Evolutionary conservation across 2,329 filamentous ascomycete species (phyloP), one percentile per base, ranked within the genome.

Genomic region (Trichoderma brevicompactum): DNA sequence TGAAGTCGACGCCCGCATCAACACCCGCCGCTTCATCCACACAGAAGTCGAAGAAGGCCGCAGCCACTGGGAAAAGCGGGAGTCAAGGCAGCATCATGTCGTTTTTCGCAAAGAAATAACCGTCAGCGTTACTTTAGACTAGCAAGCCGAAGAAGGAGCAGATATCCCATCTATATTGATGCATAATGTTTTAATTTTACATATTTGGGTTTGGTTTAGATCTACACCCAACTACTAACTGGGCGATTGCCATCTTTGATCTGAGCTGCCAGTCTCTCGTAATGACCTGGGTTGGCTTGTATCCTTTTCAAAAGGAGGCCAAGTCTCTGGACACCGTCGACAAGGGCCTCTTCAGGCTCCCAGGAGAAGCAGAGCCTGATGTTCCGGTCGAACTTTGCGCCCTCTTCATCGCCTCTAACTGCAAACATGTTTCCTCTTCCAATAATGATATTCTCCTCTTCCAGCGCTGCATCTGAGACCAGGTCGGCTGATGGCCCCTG

Each of bases 41-140:
- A 6, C 74, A 74, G 52, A 87, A 84, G 70, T 75, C 81, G 28
- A 88, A 85, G 71, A 90, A 89, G 74, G 72, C 79, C 17, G 58
- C 48, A 38, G 28, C 48, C 19, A 79, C 79, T 1, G 79, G 81
- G 1, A 92, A 92, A 13, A 55, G 54, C 73, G 77, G 78, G 7
- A 75, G 85, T 2, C 89, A 92, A 73, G 92, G 93, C 3, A 96
- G 83, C 74, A 96, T 97, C 74, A 96, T 94, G 89, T 92, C 89
- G 1, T 97, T 97, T 79, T 97, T 97, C 77, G 84, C 85, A 48
- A 97, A 96, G 81, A 95, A 93, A 73, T 91, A 70, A 68, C 49
- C 41, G 7, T 28, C 4, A 23, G 13, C 5, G 15, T 48, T 36
- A 49, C 8, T 17, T 32, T 41, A 32, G 32, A 55, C 34, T 9